Evolutionary conservation across 306 rosid species (phyloP), one percentile per base, ranked within the genome.

Genomic region (Dalbergia oliveri): DNA sequence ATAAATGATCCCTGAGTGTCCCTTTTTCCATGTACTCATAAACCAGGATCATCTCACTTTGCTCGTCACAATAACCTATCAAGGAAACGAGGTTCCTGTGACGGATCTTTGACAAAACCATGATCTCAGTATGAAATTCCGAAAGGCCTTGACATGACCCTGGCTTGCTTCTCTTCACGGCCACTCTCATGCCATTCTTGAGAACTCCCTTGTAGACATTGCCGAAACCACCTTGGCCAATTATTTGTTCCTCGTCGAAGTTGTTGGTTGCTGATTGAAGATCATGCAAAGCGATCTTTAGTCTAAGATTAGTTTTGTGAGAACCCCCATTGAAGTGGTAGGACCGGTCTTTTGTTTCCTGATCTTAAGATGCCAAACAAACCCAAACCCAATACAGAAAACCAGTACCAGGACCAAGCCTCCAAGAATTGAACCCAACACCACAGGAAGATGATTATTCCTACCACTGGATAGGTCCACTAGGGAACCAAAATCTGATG

Each of bases 201-300:
- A 91, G 80, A 83, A 85, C 76, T 35, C 94, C 97, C 58, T 80
- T 85, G 87, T 89, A 91, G 61, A 91, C 94, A 79, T 87, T 88
- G 58, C 97, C 97, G 72, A 91, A 89, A n/a, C 97, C 97, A 65
- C 94, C 97, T 31, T 66, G 76, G 19, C 97, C 97, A 75, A 91
- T 76, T 5, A 83, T 84, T 68, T 88, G 57, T 76, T 61, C 87
- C 47, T 91, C 94, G 41, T 89, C 88, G 75, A 91, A 91, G 56
- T 88, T 74, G 71, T 78, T 88, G n/a, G 97, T 91, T 19, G 97
- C 92, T 72, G 84, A 88, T 59, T 76, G 84, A 56, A 59, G 47
- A 43, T 43, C 47, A 7, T 9, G 9, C 47, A 43, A 43, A 7
- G 47, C 8, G 11, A 43, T 43, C 11, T 43, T 43, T 0, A 43